Percentiles rank a stretch among this genome's conserved stretches.
Conservation (phyloP, 345 rosid genomes). For the Eucalyptus cloeziana region DNA sequence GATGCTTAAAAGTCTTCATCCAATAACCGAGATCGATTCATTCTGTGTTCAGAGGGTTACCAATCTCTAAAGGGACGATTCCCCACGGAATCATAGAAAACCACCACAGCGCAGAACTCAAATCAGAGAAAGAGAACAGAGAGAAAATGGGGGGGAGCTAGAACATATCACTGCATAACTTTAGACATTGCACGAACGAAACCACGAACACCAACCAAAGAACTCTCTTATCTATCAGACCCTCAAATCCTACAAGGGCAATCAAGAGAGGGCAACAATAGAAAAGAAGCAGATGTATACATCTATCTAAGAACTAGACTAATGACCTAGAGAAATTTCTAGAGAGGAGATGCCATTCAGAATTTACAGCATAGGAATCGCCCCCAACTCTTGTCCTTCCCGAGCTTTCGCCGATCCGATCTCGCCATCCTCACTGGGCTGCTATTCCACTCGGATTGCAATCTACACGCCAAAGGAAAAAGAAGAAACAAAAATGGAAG, state of each 20-base stretch:
- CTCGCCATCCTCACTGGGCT: constrained; percentile 32
- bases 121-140: not conserved
- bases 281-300: not conserved
- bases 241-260: not conserved
- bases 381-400: constrained; percentile 14
- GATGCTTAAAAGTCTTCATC: not conserved
- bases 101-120: not conserved
- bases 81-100: no score
- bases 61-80: not conserved
- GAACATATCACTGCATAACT: not conserved
- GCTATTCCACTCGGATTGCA: constrained; percentile 25
- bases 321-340: not conserved
- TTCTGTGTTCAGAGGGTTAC: not conserved
- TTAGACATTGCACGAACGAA: not conserved
- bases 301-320: not conserved
- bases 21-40: not conserved
- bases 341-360: not conserved
- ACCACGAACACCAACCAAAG: not conserved
- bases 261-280: not conserved
- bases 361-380: constrained; percentile 23
- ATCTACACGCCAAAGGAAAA: not conserved
- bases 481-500: not conserved
- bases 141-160: not conserved
- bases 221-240: not conserved
- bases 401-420: not conserved